phyloP scores from a whole-genome alignment of 495 filamentous ascomycete genomes.

The Penicillium pulvis region DNA sequence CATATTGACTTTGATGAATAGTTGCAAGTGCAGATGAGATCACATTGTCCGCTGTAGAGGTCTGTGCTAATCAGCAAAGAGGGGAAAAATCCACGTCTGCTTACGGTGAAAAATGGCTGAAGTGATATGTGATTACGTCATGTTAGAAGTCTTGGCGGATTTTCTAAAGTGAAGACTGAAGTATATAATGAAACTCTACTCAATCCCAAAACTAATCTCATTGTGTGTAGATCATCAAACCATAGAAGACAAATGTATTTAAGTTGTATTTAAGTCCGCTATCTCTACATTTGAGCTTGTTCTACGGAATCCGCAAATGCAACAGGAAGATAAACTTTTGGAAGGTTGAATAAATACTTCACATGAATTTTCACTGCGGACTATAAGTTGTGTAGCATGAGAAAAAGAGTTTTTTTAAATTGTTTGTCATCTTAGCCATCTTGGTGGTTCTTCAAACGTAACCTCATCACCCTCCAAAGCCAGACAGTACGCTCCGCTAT shows the following conservation, averaged over 20 bases:
- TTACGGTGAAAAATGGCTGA: background rate
- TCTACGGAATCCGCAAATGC: background rate
- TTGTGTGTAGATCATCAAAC: too few species aligned
- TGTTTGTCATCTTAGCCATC: background rate
- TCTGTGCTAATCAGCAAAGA: background rate
- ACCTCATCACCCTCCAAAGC: background rate
- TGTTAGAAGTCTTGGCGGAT: constrained; percentile 1
- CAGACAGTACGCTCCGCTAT: background rate
- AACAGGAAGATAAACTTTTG: background rate
- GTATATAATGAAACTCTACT: too few species aligned
- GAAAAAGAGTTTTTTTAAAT: too few species aligned
- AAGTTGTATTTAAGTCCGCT: too few species aligned
- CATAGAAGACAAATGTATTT: too few species aligned
- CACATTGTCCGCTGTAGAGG: background rate
- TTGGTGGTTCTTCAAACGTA: too few species aligned
- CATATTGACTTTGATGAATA: constrained; percentile 9
- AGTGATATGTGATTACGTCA: background rate
- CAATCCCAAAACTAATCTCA: too few species aligned
- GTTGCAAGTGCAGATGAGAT: background rate
- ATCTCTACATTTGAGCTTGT: too few species aligned
- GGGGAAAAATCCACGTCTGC: background rate
- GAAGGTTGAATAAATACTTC: background rate
- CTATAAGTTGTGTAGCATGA: too few species aligned
- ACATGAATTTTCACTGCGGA: too few species aligned
- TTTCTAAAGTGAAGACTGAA: background rate